phyloP scores from a whole-genome alignment of 495 filamentous ascomycete genomes.

The Tuber brumale region DNA sequence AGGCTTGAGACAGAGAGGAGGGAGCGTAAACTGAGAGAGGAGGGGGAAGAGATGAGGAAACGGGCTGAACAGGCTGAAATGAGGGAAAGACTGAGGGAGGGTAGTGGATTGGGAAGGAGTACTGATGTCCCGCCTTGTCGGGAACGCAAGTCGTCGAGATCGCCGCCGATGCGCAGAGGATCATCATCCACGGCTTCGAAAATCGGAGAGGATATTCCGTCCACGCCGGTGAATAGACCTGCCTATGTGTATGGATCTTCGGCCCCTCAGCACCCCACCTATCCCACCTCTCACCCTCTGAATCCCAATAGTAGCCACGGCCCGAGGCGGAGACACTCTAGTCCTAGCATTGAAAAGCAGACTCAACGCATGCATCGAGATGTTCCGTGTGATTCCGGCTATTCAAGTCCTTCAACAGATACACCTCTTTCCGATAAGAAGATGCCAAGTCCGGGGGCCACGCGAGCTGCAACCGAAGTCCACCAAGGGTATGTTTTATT shows the following conservation, averaged over 20 bases:
- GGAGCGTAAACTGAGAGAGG: slow-evolving; percentile 11
- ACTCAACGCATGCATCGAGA: slow-evolving; percentile 28
- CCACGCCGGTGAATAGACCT: slow-evolving; percentile 22
- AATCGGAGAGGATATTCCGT: slow-evolving; percentile 26
- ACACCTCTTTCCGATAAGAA: slow-evolving; percentile 30
- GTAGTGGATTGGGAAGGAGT: slow-evolving; percentile 23
- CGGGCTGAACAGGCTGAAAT: neutral
- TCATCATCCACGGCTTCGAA: slow-evolving; percentile 32
- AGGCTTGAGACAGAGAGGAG: slow-evolving; percentile 23
- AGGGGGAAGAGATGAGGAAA: slow-evolving; percentile 8
- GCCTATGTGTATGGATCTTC: slow-evolving; percentile 24
- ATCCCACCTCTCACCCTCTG: slow-evolving; percentile 15
- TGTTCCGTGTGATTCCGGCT: slow-evolving; percentile 32
- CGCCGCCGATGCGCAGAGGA: slow-evolving; percentile 31
- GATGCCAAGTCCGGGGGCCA: slow-evolving; percentile 21
- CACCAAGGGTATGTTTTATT: slow-evolving; percentile 15
- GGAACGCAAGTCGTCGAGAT: slow-evolving; percentile 32
- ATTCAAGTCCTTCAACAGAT: slow-evolving; percentile 37
- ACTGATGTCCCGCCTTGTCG: slow-evolving; percentile 27
- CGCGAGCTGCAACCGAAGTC: slow-evolving; percentile 29
- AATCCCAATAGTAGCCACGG: slow-evolving; percentile 8
- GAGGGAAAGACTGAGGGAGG: slow-evolving; percentile 20
- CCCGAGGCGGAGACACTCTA: slow-evolving; percentile 36
- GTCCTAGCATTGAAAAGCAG: slow-evolving; percentile 38
- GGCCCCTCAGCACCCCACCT: slow-evolving; percentile 21